Percentiles rank a stretch among this genome's conserved stretches.
phyloP scores from a whole-genome alignment of 225 moss, liverwort and hornwort genomes.

The Neckera pumila region DNA sequence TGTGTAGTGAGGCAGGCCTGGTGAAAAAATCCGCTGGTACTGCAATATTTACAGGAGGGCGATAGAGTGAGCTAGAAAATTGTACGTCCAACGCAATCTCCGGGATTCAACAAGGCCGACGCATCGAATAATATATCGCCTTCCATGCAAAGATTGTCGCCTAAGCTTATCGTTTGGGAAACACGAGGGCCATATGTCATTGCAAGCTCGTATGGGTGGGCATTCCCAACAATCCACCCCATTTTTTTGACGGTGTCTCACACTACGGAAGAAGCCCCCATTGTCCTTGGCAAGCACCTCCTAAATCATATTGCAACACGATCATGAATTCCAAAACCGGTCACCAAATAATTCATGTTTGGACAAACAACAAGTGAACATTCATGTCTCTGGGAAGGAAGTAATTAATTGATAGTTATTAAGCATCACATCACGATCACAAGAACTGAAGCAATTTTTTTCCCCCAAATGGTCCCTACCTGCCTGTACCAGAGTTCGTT shows the following conservation, averaged over 20 bases:
- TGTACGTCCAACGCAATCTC: background rate
- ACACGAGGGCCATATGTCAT: conserved; percentile 3
- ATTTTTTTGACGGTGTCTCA: background rate
- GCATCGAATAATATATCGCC: background rate
- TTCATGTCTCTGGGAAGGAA: too few species aligned
- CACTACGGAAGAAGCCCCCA: background rate
- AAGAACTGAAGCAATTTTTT: background rate
- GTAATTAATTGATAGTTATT: background rate
- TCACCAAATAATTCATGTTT: background rate
- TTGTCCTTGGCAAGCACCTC: background rate
- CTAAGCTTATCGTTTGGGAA: conserved; percentile 17
- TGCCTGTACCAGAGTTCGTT: background rate
- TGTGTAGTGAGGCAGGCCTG: background rate
- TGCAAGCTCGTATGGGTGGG: background rate
- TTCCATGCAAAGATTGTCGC: conserved; percentile 18
- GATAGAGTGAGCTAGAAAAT: background rate
- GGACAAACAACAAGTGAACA: background rate
- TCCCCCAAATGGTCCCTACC: background rate
- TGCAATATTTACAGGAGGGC: background rate
- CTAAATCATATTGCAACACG: background rate
- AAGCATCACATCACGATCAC: too few species aligned
- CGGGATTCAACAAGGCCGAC: conserved; percentile 3
- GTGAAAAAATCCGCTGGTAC: background rate
- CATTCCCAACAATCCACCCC: background rate
- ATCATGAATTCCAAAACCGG: background rate